A percentile compares a stretch with the other conserved stretches of the same genome.
Conservation (phyloP, 306 rosid genomes). For the Gillenia trifoliata region DNA sequence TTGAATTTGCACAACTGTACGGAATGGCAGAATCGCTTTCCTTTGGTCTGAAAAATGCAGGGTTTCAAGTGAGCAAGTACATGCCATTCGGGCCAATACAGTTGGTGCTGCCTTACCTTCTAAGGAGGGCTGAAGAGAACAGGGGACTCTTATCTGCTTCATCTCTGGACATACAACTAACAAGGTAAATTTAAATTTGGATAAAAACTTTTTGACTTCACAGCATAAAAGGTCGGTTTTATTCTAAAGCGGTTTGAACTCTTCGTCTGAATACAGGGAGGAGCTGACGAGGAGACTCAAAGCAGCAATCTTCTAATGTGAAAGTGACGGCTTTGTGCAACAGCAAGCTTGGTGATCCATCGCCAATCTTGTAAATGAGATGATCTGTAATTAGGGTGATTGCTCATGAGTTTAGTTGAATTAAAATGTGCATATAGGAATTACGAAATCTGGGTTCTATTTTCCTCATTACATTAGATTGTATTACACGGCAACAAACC, state of each 20-base stretch:
- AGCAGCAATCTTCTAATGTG: slow-evolving; percentile 25
- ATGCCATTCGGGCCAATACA: slow-evolving; percentile 90
- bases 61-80: slow-evolving; percentile 92
- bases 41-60: slow-evolving; percentile 71
- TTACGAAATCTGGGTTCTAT: background rate
- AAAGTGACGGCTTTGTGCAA: background rate
- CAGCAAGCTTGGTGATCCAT: background rate
- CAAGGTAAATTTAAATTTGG: slow-evolving; percentile 39
- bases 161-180: slow-evolving; percentile 60
- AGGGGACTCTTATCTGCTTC: slow-evolving; percentile 77
- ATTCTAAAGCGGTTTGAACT: background rate
- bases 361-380: slow-evolving; percentile 2
- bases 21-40: slow-evolving; percentile 95
- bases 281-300: slow-evolving; percentile 63
- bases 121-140: slow-evolving; percentile 90
- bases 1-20: slow-evolving; percentile 81
- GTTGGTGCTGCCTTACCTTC: slow-evolving; percentile 75
- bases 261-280: slow-evolving; percentile 30
- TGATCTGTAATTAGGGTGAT: background rate
- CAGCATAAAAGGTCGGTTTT: background rate
- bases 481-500: background rate
- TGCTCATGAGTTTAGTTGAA: background rate
- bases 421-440: background rate
- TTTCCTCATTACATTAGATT: background rate
- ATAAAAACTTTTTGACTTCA: background rate